Percentiles rank a stretch among this genome's conserved stretches.
Conservation (phyloP, 495 filamentous ascomycete genomes). For the Penicillium ucsense region DNA sequence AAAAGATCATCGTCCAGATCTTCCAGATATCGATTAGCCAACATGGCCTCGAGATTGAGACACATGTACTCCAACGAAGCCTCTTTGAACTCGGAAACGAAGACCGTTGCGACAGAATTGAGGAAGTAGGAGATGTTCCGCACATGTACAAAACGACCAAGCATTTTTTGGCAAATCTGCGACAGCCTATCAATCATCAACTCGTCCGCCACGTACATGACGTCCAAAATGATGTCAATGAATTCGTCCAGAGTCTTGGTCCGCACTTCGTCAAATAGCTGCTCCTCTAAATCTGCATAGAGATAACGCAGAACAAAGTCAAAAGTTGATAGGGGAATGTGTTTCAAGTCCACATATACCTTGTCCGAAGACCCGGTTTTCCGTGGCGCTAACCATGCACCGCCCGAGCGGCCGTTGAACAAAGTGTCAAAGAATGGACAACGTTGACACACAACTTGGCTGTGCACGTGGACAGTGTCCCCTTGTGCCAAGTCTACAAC, state of each 20-base stretch:
- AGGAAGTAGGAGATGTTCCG: slow-evolving; percentile 80
- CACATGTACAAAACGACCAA: slow-evolving; percentile 79
- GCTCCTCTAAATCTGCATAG: slow-evolving; percentile 73
- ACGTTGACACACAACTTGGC: slow-evolving; percentile 64
- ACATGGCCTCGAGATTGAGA: slow-evolving; percentile 76
- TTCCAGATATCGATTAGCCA: slow-evolving; percentile 78
- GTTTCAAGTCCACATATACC: slow-evolving; percentile 71
- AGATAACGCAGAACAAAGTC: slow-evolving; percentile 69
- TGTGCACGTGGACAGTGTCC: slow-evolving; percentile 58
- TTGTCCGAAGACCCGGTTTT: slow-evolving; percentile 41
- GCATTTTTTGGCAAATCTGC: slow-evolving; percentile 77
- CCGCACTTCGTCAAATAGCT: slow-evolving; percentile 71
- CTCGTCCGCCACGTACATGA: slow-evolving; percentile 83
- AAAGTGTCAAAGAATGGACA: slow-evolving; percentile 90
- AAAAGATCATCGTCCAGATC: slow-evolving; percentile 82
- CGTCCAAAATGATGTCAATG: slow-evolving; percentile 80
- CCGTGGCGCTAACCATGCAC: slow-evolving; percentile 69
- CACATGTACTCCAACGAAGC: slow-evolving; percentile 85
- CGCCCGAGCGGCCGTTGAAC: slow-evolving; percentile 75
- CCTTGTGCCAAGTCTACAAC: slow-evolving; percentile 61
- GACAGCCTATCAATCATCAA: slow-evolving; percentile 88
- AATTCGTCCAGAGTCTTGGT: slow-evolving; percentile 68
- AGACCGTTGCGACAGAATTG: slow-evolving; percentile 73
- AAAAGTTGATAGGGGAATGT: slow-evolving; percentile 65
- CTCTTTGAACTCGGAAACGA: slow-evolving; percentile 77